Evolutionary conservation across 768 basidiomycete genomes (phyloP), one percentile per base, ranked within the genome.

Genomic region (Russula virescens): DNA sequence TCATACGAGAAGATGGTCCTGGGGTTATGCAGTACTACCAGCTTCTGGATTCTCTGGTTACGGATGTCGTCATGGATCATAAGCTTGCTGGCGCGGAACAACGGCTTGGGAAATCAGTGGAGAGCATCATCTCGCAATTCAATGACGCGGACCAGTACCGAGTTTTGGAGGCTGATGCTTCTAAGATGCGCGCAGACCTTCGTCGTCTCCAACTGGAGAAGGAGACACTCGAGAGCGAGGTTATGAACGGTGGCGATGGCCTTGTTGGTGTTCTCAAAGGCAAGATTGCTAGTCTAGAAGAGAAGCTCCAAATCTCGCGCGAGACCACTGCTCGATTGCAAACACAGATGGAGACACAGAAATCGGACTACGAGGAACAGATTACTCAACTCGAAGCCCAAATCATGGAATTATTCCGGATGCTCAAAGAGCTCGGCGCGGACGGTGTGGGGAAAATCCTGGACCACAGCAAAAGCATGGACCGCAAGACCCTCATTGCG

Each of bases 351-450:
- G 86, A 84, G 67, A 80, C 81, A 45, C 90, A 94, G 75, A 90
- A 87, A 72, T 72, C 76, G 18, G 84, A 82, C 16, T 94, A 94
- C 70, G 90, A 95, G 70, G 90, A 93, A 61, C 85, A 85, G 68
- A 92, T 98, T 60, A 79, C 83, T 4, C 91, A 96, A 72, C 84
- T 96, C 16, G 94, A 97, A 71, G 82, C 87, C 14, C 91, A 97
- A 77, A 95, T 96, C 64, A 84, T 90, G 80, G 94, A 97, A 71
- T 75, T 98, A 19, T 98, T 95, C 77, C 81, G 88, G 68, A 96
- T 97, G 93, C 78, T 98, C 58, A 90, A 86, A 71, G 91, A 96
- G 69, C 82, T 89, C 40, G 86, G 88, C 18, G 84, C 25, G 21
- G 62, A 82, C 60, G 87, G 88, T 16, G 82, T 92, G 42, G 88